A percentile compares a stretch with the other conserved stretches of the same genome.
These are phyloP conservation scores for Discostella stelligeroides DNA, from an alignment of 108 stramenopile species.

Conservation along the genomic window DNA sequence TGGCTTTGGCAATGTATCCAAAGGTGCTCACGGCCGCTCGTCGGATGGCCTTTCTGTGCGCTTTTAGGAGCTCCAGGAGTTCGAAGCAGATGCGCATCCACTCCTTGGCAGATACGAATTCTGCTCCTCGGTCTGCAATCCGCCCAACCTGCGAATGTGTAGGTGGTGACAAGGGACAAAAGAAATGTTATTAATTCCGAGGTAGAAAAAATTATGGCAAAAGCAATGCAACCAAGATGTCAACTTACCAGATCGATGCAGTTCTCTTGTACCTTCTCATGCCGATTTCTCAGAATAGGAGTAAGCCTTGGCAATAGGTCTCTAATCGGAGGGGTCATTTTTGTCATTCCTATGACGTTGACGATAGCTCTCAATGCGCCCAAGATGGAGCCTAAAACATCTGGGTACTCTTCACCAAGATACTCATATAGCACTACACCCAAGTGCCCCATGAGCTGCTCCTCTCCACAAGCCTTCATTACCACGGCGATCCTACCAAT, in stretches of 20 bases:
- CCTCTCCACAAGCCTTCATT: constrained; percentile 97
- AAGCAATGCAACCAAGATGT: constrained; percentile 16
- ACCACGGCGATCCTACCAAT: constrained; percentile 97
- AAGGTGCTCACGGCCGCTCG: constrained; percentile 98
- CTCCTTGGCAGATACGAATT: constrained; percentile 96
- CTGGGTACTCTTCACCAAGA: constrained; percentile 98
- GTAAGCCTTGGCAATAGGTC: constrained; percentile 97
- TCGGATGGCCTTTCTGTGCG: constrained; percentile 97
- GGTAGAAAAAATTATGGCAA: constrained; percentile 12
- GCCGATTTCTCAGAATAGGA: constrained; percentile 97
- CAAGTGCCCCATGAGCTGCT: constrained; percentile 98
- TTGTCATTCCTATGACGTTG: constrained; percentile 98
- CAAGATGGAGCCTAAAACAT: constrained; percentile 96
- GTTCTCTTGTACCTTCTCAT: constrained; percentile 99
- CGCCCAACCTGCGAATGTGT: constrained; percentile 80
- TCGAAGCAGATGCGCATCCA: constrained; percentile 99
- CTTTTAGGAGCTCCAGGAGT: constrained; percentile 97
- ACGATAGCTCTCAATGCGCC: constrained; percentile 96
- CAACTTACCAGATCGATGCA: constrained; percentile 89
- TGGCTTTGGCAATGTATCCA: constrained; percentile 99
- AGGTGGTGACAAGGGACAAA: constrained; percentile 17
- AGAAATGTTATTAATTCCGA: constrained; percentile 54
- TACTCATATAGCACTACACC: constrained; percentile 99
- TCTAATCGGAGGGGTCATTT: constrained; percentile 97
- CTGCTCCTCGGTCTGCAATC: constrained; percentile 97